A percentile compares a stretch with the other conserved stretches of the same genome.
Evolutionary conservation across 2,329 filamentous ascomycete genomes (phyloP).

Genomic region (Aspergillus terreus): DNA sequence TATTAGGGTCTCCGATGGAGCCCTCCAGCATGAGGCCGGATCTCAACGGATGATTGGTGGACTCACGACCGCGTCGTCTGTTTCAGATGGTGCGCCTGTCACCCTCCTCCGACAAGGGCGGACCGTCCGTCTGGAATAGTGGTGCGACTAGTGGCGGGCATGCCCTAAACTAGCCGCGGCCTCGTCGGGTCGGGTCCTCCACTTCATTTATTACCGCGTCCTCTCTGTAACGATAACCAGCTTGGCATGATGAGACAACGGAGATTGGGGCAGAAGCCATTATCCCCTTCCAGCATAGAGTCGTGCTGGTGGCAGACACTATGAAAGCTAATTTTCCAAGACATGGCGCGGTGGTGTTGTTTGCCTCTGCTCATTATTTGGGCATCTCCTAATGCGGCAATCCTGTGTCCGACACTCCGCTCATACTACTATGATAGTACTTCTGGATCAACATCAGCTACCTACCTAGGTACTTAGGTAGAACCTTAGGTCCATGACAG

Average conservation of each 20-base stretch:
- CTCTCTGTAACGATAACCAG: too few species aligned
- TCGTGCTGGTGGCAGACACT: too few species aligned
- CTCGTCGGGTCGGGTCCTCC: background rate
- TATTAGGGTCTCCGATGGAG: background rate
- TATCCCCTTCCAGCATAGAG: too few species aligned
- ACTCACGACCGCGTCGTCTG: slow-evolving; percentile 11
- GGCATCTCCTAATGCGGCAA: background rate
- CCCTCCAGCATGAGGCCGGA: background rate
- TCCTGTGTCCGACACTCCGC: background rate
- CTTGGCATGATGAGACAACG: background rate
- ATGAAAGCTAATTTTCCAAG: background rate
- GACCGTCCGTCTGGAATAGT: too few species aligned
- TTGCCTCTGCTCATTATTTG: background rate
- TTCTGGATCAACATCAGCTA: background rate
- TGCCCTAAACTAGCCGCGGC: background rate
- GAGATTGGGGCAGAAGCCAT: too few species aligned
- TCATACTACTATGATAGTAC: too few species aligned
- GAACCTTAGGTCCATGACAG: too few species aligned
- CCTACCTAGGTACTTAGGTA: background rate
- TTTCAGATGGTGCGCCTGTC: slow-evolving; percentile 17
- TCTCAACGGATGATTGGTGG: slow-evolving; percentile 11
- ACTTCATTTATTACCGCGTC: background rate
- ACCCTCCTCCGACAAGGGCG: background rate
- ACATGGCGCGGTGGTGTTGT: too few species aligned
- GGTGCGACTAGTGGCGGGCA: background rate